Evolutionary conservation across 176 grass and related monocot genomes (phyloP).

Genomic region (Eremochloa ophiuroides): DNA sequence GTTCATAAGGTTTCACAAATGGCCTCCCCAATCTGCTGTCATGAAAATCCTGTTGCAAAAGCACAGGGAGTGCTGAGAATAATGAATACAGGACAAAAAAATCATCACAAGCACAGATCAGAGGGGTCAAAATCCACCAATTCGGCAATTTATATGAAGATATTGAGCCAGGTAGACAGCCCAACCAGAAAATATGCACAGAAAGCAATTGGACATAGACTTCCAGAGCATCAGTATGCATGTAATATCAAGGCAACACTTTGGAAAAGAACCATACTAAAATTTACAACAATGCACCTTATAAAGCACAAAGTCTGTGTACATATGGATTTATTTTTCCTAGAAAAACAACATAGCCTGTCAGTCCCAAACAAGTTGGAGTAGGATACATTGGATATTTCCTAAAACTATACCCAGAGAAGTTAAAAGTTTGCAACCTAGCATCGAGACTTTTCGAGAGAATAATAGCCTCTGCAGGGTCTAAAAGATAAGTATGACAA

Average conservation of each 20-base stretch:
- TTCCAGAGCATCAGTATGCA: conserved; percentile 21
- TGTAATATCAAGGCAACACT: conserved; percentile 18
- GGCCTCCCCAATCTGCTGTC: conserved; percentile 57
- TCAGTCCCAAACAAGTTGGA: too few relatives aligned
- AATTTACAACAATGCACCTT: background rate
- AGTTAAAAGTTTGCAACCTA: background rate
- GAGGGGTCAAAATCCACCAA: background rate
- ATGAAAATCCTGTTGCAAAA: conserved; percentile 51
- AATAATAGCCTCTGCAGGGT: background rate
- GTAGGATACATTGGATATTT: conserved; percentile 2
- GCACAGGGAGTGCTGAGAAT: background rate
- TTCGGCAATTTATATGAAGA: background rate
- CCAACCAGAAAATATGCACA: conserved; percentile 24
- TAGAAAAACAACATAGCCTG: too few relatives aligned
- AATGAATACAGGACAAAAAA: background rate
- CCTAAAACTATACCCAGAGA: background rate
- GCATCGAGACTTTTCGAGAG: background rate
- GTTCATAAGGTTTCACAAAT: conserved; percentile 49
- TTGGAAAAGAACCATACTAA: background rate
- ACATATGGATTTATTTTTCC: background rate
- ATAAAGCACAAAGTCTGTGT: background rate
- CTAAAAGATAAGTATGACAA: background rate
- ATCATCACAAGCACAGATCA: background rate
- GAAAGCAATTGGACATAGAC: conserved; percentile 17
- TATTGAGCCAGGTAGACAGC: background rate